Percentiles rank a stretch among this genome's conserved stretches.
These are phyloP conservation scores for Aspergillus cristatus DNA, from an alignment of 495 filamentous ascomycete species.

Conservation along the genomic window DNA sequence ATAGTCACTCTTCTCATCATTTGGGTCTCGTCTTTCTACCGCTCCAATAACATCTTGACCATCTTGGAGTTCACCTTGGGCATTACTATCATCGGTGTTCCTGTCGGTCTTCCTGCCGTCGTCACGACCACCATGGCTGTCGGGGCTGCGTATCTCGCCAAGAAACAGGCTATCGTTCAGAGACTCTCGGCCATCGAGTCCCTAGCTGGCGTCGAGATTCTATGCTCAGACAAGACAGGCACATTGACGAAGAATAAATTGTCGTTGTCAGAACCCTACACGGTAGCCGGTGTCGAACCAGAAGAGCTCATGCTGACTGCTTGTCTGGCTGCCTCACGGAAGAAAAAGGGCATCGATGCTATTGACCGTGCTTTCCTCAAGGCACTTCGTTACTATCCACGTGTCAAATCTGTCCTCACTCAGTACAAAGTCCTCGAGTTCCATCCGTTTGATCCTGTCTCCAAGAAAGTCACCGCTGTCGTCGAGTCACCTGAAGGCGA, in stretches of 20 bases:
- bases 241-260: constrained; percentile 89
- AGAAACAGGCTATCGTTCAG: constrained; percentile 88
- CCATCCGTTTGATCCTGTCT: constrained; percentile 85
- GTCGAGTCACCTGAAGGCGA: constrained; percentile 76
- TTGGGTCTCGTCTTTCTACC: constrained; percentile 83
- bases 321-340: constrained; percentile 82
- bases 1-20: constrained; percentile 69
- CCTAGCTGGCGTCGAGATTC: constrained; percentile 84
- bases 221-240: constrained; percentile 91
- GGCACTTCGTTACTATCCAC: constrained; percentile 67
- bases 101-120: constrained; percentile 89
- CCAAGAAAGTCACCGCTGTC: constrained; percentile 82
- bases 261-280: constrained; percentile 75
- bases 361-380: constrained; percentile 94
- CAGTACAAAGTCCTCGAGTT: constrained; percentile 76
- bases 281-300: constrained; percentile 64
- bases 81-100: constrained; percentile 87
- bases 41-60: constrained; percentile 60
- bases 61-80: constrained; percentile 78
- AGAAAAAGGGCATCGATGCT: constrained; percentile 90
- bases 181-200: constrained; percentile 92
- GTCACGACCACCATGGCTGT: constrained; percentile 97
- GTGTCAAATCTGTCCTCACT: constrained; percentile 62
- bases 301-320: constrained; percentile 87
- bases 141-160: constrained; percentile 82